Base-by-base conservation (phyloP, 1,139 yeast species). In the Eremothecium cymbalariae region DNA sequence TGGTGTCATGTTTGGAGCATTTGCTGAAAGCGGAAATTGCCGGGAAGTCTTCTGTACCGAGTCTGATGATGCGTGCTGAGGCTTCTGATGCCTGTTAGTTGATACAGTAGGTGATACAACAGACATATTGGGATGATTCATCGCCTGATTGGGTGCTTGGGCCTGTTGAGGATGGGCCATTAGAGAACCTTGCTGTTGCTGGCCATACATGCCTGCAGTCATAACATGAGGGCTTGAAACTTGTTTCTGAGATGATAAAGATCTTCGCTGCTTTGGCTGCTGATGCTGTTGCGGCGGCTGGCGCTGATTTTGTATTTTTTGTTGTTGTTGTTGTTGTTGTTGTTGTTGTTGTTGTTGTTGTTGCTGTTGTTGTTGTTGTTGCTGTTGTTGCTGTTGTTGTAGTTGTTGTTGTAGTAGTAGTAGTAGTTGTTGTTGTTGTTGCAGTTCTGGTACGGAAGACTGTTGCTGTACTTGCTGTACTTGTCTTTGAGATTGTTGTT, bases 401-500 rank as follows among this genome's bases (percentile, higher is more conserved):
- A 25, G 35, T 4, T 33, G 23, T 4, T 19, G 28, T n/a, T 30
- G 31, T 22, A 42, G 46, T 26, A 41, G 45, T 26, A 40, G 47
- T 27, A 44, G 47, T 18, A 42, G 47, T 17, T 39, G 41, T 13
- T 34, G 38, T 23, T 28, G 37, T 28, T 35, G 39, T 26, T 34
- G 34, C 22, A 27, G 36, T 22, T 33, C 33, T 11, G 29, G 37
- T 22, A 37, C 25, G 28, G 22, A 32, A 13, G 14, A 23, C 13
- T 14, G 24, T 11, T 20, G 24, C 16, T 19, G 18, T 12, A 28
- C 14, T 18, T 18, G 28, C n/a, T 30, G 31, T 19, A 25, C 30
- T 22, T 24, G 23, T 26, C 25, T 31, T 15, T 32, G 39, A 9
- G 32, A 30, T 15, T 24, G 34, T 21, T 32, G 31, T 25, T 25